Evolutionary conservation across 2,329 filamentous ascomycete species (phyloP), one percentile per base, ranked within the genome.

Genomic region (Aspergillus tamarii): DNA sequence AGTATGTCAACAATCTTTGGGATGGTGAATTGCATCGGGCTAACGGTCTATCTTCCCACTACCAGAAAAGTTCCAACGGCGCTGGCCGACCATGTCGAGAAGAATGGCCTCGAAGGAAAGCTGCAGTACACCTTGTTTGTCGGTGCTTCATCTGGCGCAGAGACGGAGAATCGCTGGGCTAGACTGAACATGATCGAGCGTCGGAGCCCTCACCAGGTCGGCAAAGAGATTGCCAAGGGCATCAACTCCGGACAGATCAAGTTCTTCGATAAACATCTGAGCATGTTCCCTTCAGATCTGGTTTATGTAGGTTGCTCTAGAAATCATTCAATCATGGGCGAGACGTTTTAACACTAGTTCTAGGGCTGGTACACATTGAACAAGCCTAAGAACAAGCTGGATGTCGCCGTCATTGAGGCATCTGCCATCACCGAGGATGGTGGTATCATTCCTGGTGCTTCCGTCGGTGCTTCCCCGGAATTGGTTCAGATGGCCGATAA

Each of bases 141-240:
- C 11, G 93, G 93, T 59, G 93, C 93, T n/a, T 94, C 91, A 6
- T 93, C 91, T 19, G 93, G 93, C 43, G 91, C 92, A 21, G 93
- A 95, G 81, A 96, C 93, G 0, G 93, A 96, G 83, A 95, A 95
- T 79, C 85, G 93, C 78, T 96, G 93, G 93, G 93, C 93, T n/a
- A 80, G 83, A 5, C 83, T 94, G 67, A 90, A 96, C 80, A 96
- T 96, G 93, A 96, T 96, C 72, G 90, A 94, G 81, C 85, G 92
- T 62, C 87, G 93, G 62, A 87, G 88, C 70, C 93, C 93, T 61
- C 93, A 96, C 81, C 93, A 96, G 77, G 93, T 96, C 65, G 93
- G 93, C 75, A 96, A 96, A 83, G 86, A 91, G 64, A 96, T 96
- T 69, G 88, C 93, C 65, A 94, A 92, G 83, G 93, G 93, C 11